phyloP scores from a whole-genome alignment of 306 rosid genomes.

The Begonia fuchsioides region DNA sequence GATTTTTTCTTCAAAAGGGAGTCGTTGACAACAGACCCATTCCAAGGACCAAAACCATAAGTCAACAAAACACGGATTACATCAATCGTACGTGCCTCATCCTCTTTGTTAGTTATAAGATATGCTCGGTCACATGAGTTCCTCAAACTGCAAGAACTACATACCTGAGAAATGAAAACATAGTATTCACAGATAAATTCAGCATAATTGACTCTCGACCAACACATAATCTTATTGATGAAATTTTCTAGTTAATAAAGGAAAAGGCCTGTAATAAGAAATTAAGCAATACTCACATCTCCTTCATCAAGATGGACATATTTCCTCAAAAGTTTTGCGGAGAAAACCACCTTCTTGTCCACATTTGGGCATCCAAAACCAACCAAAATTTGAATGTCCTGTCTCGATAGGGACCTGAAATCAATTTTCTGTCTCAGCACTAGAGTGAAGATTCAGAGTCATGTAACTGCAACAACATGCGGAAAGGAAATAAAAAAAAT shows the following conservation, averaged over 20 bases:
- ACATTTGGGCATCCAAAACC: conserved; percentile 88
- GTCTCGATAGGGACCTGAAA: conserved; percentile 82
- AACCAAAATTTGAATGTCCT: conserved; percentile 74
- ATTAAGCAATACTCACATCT: conserved; percentile 49
- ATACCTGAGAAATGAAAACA: conserved; percentile 55
- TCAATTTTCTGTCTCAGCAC: conserved; percentile 7
- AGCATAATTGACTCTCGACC: background rate
- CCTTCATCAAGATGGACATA: conserved; percentile 87
- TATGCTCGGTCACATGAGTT: conserved; percentile 75
- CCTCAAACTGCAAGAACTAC: conserved; percentile 98
- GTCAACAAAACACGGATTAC: conserved; percentile 67
- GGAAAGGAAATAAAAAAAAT: too few species aligned
- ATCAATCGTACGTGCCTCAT: conserved; percentile 78
- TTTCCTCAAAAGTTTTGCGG: conserved; percentile 77
- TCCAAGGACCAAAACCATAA: conserved; percentile 67
- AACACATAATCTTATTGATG: too few species aligned
- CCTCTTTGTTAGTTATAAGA: conserved; percentile 76
- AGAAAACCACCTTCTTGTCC: conserved; percentile 83
- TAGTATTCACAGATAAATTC: conserved; percentile 9
- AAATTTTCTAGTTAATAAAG: too few species aligned
- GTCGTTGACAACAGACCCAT: conserved; percentile 40
- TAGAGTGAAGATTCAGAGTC: too few species aligned
- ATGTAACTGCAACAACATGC: too few species aligned
- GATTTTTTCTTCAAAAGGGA: conserved; percentile 66
- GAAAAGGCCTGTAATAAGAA: background rate